Conservation (phyloP, 768 basidiomycete genomes). For the Pisolithus microcarpus region DNA sequence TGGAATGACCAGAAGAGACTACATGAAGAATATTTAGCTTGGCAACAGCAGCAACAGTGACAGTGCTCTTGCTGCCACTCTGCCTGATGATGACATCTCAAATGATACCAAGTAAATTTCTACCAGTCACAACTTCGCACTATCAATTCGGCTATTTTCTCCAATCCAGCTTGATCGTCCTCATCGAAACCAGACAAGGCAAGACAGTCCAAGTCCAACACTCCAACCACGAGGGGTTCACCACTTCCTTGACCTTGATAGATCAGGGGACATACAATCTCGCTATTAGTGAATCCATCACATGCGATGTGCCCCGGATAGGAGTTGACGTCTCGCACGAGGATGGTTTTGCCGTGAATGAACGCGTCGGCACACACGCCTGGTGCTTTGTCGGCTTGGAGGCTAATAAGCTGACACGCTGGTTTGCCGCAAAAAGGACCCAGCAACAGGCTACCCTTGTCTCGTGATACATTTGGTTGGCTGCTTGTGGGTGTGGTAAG, state of each 20-base stretch:
- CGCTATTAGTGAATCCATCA: slow-evolving; percentile 84
- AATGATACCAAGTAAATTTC: slow-evolving; percentile 10
- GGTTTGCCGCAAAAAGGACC: slow-evolving; percentile 90
- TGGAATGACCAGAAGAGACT: slow-evolving; percentile 67
- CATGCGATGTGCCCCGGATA: slow-evolving; percentile 95
- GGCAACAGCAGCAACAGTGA: slow-evolving; percentile 26
- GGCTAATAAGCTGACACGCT: slow-evolving; percentile 78
- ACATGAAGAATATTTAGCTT: slow-evolving; percentile 69
- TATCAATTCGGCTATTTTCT: slow-evolving; percentile 61
- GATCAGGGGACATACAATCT: slow-evolving; percentile 79
- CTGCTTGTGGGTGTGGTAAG: slow-evolving; percentile 10
- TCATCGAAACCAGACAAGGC: slow-evolving; percentile 62
- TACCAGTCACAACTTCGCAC: slow-evolving; percentile 65
- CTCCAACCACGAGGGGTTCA: slow-evolving; percentile 39
- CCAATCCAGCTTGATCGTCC: slow-evolving; percentile 71
- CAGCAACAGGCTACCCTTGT: slow-evolving; percentile 40
- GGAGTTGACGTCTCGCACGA: slow-evolving; percentile 71
- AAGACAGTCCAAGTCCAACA: slow-evolving; percentile 84
- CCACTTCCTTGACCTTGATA: slow-evolving; percentile 26
- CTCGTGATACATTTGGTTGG: slow-evolving; percentile 8
- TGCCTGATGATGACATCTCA: neutral
- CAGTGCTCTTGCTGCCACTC: neutral
- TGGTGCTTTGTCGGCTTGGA: slow-evolving; percentile 43
- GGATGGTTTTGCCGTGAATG: slow-evolving; percentile 42
- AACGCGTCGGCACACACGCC: slow-evolving; percentile 87